Evolutionary conservation across 1,284 basidiomycete species (phyloP).

Genomic region (Taiwanofungus camphoratus): DNA sequence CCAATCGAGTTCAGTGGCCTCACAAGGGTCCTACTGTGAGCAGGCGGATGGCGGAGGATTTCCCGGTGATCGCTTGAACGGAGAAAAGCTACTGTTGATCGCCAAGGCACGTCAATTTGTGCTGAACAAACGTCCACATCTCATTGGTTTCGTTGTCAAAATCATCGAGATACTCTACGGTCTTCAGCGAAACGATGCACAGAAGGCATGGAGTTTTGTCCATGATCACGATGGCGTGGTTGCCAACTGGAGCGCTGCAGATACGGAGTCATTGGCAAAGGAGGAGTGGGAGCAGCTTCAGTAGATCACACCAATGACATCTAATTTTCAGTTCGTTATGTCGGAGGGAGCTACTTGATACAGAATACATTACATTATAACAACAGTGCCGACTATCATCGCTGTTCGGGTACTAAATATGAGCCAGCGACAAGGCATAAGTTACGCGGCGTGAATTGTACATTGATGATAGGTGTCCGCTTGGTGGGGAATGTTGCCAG

Average conservation of each 20-base stretch:
- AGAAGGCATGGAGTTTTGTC: neutral
- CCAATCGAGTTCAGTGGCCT: too few species aligned
- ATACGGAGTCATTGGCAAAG: neutral
- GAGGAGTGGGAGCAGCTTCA: neutral
- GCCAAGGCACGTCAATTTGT: neutral
- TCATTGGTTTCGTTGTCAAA: neutral
- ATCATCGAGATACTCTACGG: neutral
- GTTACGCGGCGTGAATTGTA: constrained; percentile 94
- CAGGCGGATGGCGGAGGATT: too few species aligned
- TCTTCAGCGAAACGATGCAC: neutral
- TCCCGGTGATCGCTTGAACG: neutral
- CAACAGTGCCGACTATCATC: too few species aligned
- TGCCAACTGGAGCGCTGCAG: neutral
- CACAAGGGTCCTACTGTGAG: too few species aligned
- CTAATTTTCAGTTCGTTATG: neutral
- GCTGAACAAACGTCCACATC: neutral
- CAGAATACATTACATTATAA: neutral
- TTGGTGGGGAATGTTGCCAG: constrained; percentile 93
- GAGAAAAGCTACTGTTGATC: neutral
- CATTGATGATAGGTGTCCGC: constrained; percentile 86
- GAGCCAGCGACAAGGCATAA: constrained; percentile 85
- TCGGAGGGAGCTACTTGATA: neutral
- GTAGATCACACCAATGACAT: too few species aligned
- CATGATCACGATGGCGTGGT: neutral
- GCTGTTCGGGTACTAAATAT: constrained; percentile 50